phyloP scores from a whole-genome alignment of 2,329 filamentous ascomycete genomes.

The Penicillium polonicum region DNA sequence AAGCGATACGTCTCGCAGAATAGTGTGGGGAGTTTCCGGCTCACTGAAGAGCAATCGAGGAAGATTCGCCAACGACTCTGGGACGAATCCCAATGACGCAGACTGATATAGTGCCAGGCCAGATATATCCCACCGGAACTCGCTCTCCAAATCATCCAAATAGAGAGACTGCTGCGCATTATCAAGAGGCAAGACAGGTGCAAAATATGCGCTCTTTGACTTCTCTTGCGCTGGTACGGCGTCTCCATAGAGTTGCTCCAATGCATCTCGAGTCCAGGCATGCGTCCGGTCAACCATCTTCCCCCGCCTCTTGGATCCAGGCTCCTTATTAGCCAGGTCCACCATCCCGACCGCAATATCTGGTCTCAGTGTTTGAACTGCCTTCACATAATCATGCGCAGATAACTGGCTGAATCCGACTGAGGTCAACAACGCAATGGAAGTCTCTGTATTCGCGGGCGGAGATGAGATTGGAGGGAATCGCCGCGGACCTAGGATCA shows the following conservation, averaged over 20 bases:
- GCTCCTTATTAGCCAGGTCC: conserved; percentile 63
- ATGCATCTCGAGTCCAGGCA: conserved; percentile 71
- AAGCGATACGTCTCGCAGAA: conserved; percentile 71
- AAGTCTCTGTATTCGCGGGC: conserved; percentile 64
- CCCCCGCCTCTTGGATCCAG: conserved; percentile 69
- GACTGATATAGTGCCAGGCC: conserved; percentile 78
- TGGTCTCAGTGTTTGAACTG: conserved; percentile 64
- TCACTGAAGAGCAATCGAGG: conserved; percentile 73
- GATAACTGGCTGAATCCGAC: conserved; percentile 76
- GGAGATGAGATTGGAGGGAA: conserved; percentile 72
- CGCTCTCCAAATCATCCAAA: conserved; percentile 68
- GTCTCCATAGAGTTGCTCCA: conserved; percentile 47
- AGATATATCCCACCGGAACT: conserved; percentile 57
- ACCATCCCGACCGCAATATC: conserved; percentile 79
- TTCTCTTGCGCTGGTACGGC: conserved; percentile 30
- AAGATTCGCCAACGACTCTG: conserved; percentile 58
- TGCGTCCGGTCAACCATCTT: conserved; percentile 88
- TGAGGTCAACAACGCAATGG: conserved; percentile 78
- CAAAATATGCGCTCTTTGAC: conserved; percentile 56
- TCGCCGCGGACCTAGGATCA: conserved; percentile 75
- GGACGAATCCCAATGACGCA: conserved; percentile 66
- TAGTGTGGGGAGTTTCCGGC: conserved; percentile 68
- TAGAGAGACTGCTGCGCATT: conserved; percentile 77
- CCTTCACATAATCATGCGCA: conserved; percentile 66
- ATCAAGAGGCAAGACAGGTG: conserved; percentile 70